Percentiles rank a stretch among this genome's conserved stretches.
phyloP scores from a whole-genome alignment of 257 asterid species.

The Solanum chmielewskii region DNA sequence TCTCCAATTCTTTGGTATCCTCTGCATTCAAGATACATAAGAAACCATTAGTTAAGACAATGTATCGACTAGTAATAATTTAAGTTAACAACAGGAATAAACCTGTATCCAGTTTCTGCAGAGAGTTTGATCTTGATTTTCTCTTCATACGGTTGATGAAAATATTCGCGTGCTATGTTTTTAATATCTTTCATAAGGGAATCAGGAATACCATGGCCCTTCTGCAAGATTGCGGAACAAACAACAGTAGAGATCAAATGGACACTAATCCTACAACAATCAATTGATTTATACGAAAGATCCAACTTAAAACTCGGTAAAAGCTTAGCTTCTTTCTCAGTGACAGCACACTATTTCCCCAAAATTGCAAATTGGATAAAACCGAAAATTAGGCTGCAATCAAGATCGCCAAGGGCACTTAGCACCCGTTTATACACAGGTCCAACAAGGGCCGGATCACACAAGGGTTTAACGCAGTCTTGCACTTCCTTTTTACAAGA shows the following conservation, averaged over 20 bases:
- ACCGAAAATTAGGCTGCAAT: not conserved
- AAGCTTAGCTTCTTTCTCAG: not conserved
- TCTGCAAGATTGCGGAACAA: constrained; percentile 28
- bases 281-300: not conserved
- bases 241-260: not conserved
- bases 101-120: constrained; percentile 80
- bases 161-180: constrained; percentile 41
- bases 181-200: constrained; percentile 53
- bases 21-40: constrained; percentile 28
- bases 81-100: not conserved
- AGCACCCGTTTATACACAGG: not conserved
- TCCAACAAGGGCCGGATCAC: not conserved
- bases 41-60: not conserved
- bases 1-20: constrained; percentile 78
- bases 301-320: not conserved
- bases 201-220: constrained; percentile 81
- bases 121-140: constrained; percentile 74
- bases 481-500: not conserved
- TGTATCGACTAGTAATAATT: not conserved
- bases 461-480: not conserved
- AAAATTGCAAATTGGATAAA: not conserved
- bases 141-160: constrained; percentile 66
- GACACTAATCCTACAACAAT: not conserved
- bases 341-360: not conserved
- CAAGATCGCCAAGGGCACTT: not conserved